Evolutionary conservation across 257 asterid genomes (phyloP).

Genomic region (Salvia rosmarinus): DNA sequence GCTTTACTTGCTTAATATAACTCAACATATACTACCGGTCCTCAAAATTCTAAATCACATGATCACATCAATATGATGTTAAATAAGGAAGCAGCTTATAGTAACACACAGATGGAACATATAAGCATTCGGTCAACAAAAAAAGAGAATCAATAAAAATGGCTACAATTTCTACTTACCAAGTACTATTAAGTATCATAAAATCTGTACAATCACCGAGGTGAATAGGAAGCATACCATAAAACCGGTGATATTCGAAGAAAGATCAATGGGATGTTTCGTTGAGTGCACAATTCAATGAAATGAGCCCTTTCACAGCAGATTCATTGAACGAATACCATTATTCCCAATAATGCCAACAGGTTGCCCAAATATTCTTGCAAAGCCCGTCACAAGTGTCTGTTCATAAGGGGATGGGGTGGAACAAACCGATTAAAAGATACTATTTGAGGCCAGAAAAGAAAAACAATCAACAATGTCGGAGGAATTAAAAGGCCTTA

Average conservation of each 20-base stretch:
- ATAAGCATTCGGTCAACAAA: neutral
- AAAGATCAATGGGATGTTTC: conserved; percentile 86
- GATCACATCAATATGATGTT: conserved; percentile 5
- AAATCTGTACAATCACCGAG: conserved; percentile 13
- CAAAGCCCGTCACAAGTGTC: conserved; percentile 98
- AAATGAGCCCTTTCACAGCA: conserved; percentile 95
- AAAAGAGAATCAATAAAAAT: too few relatives aligned
- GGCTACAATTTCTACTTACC: neutral
- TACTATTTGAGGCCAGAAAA: conserved; percentile 9
- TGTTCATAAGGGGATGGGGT: conserved; percentile 37
- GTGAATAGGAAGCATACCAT: conserved; percentile 56
- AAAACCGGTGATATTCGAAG: conserved; percentile 96
- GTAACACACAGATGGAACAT: neutral
- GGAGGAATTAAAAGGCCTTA: conserved; percentile 54
- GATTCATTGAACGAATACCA: conserved; percentile 92
- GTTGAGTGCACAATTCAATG: conserved; percentile 89
- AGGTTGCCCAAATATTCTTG: conserved; percentile 83
- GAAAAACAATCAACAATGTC: neutral
- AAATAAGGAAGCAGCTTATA: conserved; percentile 12
- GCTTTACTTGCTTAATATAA: neutral
- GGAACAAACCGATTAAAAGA: conserved; percentile 27
- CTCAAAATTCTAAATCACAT: conserved; percentile 12
- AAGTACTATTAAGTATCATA: conserved; percentile 3
- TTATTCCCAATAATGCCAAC: conserved; percentile 96
- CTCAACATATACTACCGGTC: neutral